A percentile compares a stretch with the other conserved stretches of the same genome.
Conservation (phyloP, 768 basidiomycete species). For the Termitomyces sp. region DNA sequence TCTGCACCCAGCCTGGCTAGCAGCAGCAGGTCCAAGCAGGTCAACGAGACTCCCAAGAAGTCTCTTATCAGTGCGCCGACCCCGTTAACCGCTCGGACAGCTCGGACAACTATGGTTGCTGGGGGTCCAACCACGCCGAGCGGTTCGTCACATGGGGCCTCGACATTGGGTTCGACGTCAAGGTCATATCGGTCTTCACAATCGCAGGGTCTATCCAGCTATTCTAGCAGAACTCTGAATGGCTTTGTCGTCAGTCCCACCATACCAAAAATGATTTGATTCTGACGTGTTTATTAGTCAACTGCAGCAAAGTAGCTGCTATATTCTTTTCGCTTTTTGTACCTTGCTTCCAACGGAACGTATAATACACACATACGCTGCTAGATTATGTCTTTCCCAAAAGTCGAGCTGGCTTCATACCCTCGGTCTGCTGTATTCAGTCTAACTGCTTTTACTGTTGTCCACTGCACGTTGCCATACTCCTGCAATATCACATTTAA, state of each 20-base stretch:
- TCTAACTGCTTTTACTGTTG: conserved; percentile 27
- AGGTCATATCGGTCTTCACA: conserved; percentile 68
- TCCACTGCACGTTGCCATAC: conserved; percentile 29
- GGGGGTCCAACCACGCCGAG: conserved; percentile 57
- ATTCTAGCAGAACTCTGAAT: conserved; percentile 70
- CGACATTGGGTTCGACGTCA: conserved; percentile 55
- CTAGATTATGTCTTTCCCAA: conserved; percentile 18
- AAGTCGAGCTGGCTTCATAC: conserved; percentile 37
- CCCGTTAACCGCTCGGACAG: conserved; percentile 74
- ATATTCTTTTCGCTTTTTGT: conserved; percentile 14
- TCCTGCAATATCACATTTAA: conserved; percentile 27
- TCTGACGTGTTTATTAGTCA: conserved; percentile 25
- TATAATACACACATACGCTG: conserved; percentile 12
- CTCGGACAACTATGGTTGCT: conserved; percentile 45
- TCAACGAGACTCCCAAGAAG: conserved; percentile 78
- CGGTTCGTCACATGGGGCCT: conserved; percentile 40
- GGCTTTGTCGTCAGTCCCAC: conserved; percentile 56
- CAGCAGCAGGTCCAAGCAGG: conserved; percentile 46
- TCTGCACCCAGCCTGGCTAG: conserved; percentile 55
- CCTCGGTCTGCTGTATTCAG: conserved; percentile 32
- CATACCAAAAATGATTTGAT: background rate
- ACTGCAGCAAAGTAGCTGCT: conserved; percentile 34
- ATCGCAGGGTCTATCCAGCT: conserved; percentile 63
- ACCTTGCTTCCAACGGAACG: conserved; percentile 16
- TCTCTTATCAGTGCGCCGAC: conserved; percentile 87